Evolutionary conservation across 345 rosid species (phyloP).

Genomic region (Pelargonium nanum): DNA sequence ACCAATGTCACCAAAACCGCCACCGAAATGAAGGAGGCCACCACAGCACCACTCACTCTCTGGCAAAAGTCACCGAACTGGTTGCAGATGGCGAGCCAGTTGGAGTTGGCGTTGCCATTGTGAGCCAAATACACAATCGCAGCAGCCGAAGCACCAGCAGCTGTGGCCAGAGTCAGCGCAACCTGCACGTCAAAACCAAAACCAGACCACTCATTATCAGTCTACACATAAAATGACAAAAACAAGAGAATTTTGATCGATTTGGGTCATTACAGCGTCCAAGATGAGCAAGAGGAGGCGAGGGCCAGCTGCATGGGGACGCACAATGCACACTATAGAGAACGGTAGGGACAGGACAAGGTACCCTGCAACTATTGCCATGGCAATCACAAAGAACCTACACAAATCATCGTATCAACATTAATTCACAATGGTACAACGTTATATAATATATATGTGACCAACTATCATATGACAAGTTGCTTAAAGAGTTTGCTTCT

Average conservation of each 20-base stretch:
- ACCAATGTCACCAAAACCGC: conserved; percentile 33
- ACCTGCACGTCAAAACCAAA: conserved; percentile 16
- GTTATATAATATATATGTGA: too few species aligned
- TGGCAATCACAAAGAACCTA: conserved; percentile 75
- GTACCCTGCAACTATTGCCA: conserved; percentile 51
- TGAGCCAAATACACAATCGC: conserved; percentile 44
- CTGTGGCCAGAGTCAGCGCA: conserved; percentile 28
- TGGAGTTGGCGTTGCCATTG: conserved; percentile 33
- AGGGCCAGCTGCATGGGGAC: conserved; percentile 3
- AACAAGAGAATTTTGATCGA: neutral
- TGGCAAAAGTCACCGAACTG: conserved; percentile 46
- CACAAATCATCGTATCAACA: neutral
- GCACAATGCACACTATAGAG: conserved; percentile 42
- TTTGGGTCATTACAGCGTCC: conserved; percentile 41
- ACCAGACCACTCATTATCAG: too few species aligned
- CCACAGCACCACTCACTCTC: conserved; percentile 46
- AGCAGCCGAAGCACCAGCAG: conserved; percentile 46
- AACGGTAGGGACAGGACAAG: conserved; percentile 54
- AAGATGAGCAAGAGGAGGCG: conserved; percentile 14
- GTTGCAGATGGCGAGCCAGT: conserved; percentile 61
- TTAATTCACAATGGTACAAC: too few species aligned
- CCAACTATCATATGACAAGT: too few species aligned
- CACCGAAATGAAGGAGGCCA: conserved; percentile 50
- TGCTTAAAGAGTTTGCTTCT: neutral
- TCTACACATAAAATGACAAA: too few species aligned